These are phyloP conservation scores for Phlegmacium glaucopus DNA, from an alignment of 768 basidiomycete species.

Conservation along the genomic window DNA sequence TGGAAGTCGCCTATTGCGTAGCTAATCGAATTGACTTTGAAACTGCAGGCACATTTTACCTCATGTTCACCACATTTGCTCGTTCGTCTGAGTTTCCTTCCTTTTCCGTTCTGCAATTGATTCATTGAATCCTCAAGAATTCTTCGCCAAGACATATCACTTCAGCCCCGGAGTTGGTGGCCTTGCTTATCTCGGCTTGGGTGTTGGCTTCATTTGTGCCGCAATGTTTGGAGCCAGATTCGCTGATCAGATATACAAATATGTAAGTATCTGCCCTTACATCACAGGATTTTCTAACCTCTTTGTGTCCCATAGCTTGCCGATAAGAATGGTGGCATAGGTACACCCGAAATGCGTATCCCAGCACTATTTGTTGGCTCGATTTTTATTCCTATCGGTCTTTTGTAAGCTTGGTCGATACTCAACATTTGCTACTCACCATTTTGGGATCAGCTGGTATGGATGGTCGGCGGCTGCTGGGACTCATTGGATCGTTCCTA, in stretches of 20 bases:
- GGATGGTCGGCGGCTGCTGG: conserved; percentile 66
- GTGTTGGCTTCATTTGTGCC: conserved; percentile 50
- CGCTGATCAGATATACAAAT: conserved; percentile 44
- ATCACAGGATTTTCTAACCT: neutral
- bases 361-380: conserved; percentile 71
- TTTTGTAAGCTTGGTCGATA: conserved; percentile 44
- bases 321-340: conserved; percentile 53
- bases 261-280: conserved; percentile 28
- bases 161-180: conserved; percentile 52
- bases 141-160: conserved; percentile 48
- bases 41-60: conserved; percentile 55
- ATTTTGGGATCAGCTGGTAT: conserved; percentile 73
- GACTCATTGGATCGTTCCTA: conserved; percentile 71
- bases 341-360: conserved; percentile 74
- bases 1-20: neutral
- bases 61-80: conserved; percentile 71
- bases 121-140: conserved; percentile 20
- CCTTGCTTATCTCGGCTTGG: conserved; percentile 51
- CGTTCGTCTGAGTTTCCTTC: conserved; percentile 29
- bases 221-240: conserved; percentile 47
- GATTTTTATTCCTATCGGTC: conserved; percentile 64
- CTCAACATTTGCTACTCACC: neutral
- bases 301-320: neutral
- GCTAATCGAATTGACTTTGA: neutral
- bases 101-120: neutral